Conservation (phyloP, 2,329 filamentous ascomycete genomes). For the Davidsoniella eucalypti region DNA sequence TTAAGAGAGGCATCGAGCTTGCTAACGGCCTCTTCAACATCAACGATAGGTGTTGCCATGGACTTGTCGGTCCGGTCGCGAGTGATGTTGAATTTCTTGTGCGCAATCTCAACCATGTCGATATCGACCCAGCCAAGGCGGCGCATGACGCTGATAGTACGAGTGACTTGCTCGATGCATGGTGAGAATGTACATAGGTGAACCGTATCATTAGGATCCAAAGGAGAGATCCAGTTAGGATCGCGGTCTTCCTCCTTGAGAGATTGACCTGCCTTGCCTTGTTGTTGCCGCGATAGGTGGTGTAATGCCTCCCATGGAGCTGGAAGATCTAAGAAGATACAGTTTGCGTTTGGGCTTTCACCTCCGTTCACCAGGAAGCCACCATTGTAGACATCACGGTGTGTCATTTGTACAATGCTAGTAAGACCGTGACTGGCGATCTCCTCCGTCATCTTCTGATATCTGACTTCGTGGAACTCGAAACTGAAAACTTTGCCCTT, state of each 20-base stretch:
- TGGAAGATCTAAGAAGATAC: slow-evolving; percentile 65
- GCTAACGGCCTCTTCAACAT: slow-evolving; percentile 62
- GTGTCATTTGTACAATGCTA: slow-evolving; percentile 51
- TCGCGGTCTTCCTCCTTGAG: slow-evolving; percentile 20
- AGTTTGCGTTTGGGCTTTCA: slow-evolving; percentile 17
- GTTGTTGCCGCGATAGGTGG: slow-evolving; percentile 44
- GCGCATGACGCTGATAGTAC: slow-evolving; percentile 67
- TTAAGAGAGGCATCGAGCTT: slow-evolving; percentile 31
- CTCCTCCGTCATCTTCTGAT: slow-evolving; percentile 51
- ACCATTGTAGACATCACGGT: slow-evolving; percentile 62
- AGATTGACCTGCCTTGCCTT: slow-evolving; percentile 14
- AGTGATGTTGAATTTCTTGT: slow-evolving; percentile 64
- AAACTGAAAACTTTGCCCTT: slow-evolving; percentile 65
- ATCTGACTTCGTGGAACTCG: slow-evolving; percentile 63
- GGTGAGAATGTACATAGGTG: slow-evolving; percentile 91
- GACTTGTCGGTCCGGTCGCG: slow-evolving; percentile 68
- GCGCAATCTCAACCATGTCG: slow-evolving; percentile 77
- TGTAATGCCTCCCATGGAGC: slow-evolving; percentile 67
- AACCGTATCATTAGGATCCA: slow-evolving; percentile 56
- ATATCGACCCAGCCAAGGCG: slow-evolving; percentile 79
- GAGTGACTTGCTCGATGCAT: slow-evolving; percentile 89
- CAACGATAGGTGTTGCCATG: slow-evolving; percentile 50
- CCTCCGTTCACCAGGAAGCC: slow-evolving; percentile 39
- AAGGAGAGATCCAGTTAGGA: slow-evolving; percentile 21
- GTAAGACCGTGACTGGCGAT: slow-evolving; percentile 50